A percentile compares a stretch with the other conserved stretches of the same genome.
Evolutionary conservation across 208 protist genomes (phyloP).

Genomic region (Kentomonas sorsogonicus): DNA sequence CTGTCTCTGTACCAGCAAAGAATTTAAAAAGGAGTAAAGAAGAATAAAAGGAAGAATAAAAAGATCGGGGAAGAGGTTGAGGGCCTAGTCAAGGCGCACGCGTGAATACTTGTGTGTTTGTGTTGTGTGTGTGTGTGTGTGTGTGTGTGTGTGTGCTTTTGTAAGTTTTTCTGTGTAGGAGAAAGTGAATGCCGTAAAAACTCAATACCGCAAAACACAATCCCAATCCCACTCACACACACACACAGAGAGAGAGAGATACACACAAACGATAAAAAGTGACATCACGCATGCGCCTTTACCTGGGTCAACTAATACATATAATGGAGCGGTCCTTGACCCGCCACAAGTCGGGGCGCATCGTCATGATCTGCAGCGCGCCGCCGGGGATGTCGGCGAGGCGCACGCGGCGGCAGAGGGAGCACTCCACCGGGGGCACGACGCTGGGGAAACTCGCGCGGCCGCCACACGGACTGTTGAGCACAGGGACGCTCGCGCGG

Average conservation of each 20-base stretch:
- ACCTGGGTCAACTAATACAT: slow-evolving; percentile 86
- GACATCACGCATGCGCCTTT: slow-evolving; percentile 19
- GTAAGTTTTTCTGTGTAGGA: not conserved
- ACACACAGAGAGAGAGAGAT: slow-evolving; percentile 5
- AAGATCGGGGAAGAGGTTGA: not conserved
- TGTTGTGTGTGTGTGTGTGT: not conserved
- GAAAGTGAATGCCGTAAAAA: not conserved
- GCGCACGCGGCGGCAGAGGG: not conserved
- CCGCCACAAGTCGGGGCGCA: slow-evolving; percentile 68
- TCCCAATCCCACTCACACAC: not conserved
- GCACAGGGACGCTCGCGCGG: too few species aligned
- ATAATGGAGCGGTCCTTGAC: slow-evolving; percentile 82
- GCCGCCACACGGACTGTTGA: too few species aligned
- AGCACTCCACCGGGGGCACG: not conserved
- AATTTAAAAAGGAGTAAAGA: slow-evolving; percentile 2
- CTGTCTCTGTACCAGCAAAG: slow-evolving; percentile 3
- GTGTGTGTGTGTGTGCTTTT: not conserved
- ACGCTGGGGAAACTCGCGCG: too few species aligned
- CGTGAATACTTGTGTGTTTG: not conserved
- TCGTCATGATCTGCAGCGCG: slow-evolving; percentile 77
- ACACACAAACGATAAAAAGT: slow-evolving; percentile 8
- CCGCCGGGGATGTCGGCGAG: slow-evolving; percentile 59
- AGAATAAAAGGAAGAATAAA: slow-evolving; percentile 6
- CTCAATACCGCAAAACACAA: slow-evolving; percentile 2
- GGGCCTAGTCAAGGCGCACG: too few species aligned